Base-by-base conservation (phyloP, 176 grass and related monocot genomes). In the Oryza officinalis region DNA sequence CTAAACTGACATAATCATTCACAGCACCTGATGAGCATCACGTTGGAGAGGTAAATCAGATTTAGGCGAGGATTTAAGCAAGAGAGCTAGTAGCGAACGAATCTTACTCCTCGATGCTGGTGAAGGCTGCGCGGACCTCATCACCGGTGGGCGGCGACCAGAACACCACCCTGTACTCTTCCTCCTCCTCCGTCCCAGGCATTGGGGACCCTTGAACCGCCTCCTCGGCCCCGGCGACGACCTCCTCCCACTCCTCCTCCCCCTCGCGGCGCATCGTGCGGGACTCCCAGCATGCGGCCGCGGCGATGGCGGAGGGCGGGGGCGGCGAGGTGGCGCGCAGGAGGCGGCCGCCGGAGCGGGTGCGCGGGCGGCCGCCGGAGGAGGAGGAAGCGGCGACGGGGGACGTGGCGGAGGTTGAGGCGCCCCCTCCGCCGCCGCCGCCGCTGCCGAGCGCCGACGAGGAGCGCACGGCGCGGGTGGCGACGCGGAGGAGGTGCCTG, bases 31-130 rank as follows among this genome's bases (percentile, higher is more conserved):
- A 63, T 46, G 27, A 26, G 69, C 61, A 45, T 57, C 38, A 79
- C 27, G 49, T 23, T 6, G 28, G 27, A 32, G 10, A 20, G 32
- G 54, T 52, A 63, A 75, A 86, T 74, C 52, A 60, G 84, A 61
- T 76, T 50, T 66, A 80, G 66, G 54, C 13, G 15, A 86, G 27
- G 83, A 65, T 70, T 47, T 57, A 79, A 71, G 43, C 17, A 6
- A 80, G 10, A 20, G 23, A 14, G 46, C n/a, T 8, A 23, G 47
- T 8, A 23, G 47, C 54, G 73, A 63, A 54, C 44, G 70, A 72
- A 70, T 80, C 85, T 71, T 87, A 99, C 93, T 99, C 87, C 61
- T 87, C 89, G 74, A 99, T 94, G 65, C 71, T 89, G 25, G 86
- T 89, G 67, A 99, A 68, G 13, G 91, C 96, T 17, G 87, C 85